Evolutionary conservation across 805 yeast species (phyloP), one percentile per base, ranked within the genome.

Genomic region (Metschnikowia anglica): DNA sequence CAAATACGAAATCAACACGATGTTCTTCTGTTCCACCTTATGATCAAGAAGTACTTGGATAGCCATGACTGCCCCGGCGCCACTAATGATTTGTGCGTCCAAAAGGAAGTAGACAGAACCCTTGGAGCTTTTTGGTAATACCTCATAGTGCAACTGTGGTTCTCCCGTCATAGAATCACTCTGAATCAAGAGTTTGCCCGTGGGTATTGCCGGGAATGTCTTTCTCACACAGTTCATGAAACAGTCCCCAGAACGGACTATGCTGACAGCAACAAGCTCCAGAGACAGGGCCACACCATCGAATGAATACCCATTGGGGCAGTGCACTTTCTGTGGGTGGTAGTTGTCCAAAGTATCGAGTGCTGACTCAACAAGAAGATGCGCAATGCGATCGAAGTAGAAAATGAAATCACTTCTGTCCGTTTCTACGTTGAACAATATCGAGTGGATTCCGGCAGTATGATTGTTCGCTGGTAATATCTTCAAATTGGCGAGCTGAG

Each of bases 1-100:
- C 39, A 84, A 61, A 56, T 85, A 86, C 4, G 83, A 68, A 10
- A 88, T 80, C 41, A 89, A 70, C 2, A 82, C 75, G 17, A 93
- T 84, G 50, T 85, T 76, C 23, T 72, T 66, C 37, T 77, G 74
- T 7, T 61, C 53, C 17, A 88, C 83, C 5, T 83, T 85, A 59
- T 91, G 95, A 58, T 91, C 98, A 12, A 86, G 53, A 37, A 91
- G 66, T 3, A 91, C 89, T 54, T 88, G 93, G 34, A 88, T 79
- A 0, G 97, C 96, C 98, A 91, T 93, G 32, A 88, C 85, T 1
- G 90, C 83, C 0, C 96, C 96, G 0, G 97, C 95, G 2, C 98
- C 99, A 23, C 95, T 82, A 24, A 88, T 83, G 37, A 88, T 73
- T 60, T 91, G 97, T 0, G 96, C 88, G 58, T 91, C 97, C 56